These are phyloP conservation scores for Cerrena zonata DNA, from an alignment of 1,284 basidiomycete genomes.

Conservation along the genomic window DNA sequence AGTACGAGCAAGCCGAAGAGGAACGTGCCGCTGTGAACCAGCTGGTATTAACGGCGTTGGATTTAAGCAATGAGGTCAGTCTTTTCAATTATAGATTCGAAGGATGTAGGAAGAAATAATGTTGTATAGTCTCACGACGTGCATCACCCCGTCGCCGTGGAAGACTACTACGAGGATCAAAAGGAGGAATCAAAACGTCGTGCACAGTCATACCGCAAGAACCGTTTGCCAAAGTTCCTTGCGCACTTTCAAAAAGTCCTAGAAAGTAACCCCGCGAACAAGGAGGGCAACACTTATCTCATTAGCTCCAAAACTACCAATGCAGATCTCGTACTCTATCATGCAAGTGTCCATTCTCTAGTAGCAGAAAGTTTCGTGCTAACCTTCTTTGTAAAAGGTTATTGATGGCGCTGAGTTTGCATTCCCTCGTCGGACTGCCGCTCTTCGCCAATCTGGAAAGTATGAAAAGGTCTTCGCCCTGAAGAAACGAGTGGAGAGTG, in stretches of 20 bases:
- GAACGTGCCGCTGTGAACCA: constrained; percentile 32
- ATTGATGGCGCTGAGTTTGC: constrained; percentile 38
- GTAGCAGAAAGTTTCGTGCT: too few relatives aligned
- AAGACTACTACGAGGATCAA: constrained; percentile 47
- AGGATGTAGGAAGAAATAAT: neutral
- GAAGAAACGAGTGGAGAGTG: constrained; percentile 26
- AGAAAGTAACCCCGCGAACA: constrained; percentile 25
- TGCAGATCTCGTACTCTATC: constrained; percentile 46
- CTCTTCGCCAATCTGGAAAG: constrained; percentile 23
- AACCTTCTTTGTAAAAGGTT: constrained; percentile 14
- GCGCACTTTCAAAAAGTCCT: constrained; percentile 35
- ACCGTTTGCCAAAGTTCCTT: constrained; percentile 45
- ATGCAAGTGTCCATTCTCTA: constrained; percentile 20
- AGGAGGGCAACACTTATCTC: constrained; percentile 29
- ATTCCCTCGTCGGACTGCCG: constrained; percentile 37
- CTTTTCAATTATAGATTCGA: constrained; percentile 7
- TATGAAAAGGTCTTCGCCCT: constrained; percentile 32
- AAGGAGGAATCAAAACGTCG: constrained; percentile 25
- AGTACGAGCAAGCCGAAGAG: constrained; percentile 18
- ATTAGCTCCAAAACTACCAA: constrained; percentile 35
- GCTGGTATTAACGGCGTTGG: constrained; percentile 38
- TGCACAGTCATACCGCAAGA: constrained; percentile 35
- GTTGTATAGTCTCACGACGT: constrained; percentile 19
- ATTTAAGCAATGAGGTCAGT: constrained; percentile 37
- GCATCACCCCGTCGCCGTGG: constrained; percentile 34